Evolutionary conservation across 768 basidiomycete species (phyloP).

Genomic region (Macrocybe gigantea): DNA sequence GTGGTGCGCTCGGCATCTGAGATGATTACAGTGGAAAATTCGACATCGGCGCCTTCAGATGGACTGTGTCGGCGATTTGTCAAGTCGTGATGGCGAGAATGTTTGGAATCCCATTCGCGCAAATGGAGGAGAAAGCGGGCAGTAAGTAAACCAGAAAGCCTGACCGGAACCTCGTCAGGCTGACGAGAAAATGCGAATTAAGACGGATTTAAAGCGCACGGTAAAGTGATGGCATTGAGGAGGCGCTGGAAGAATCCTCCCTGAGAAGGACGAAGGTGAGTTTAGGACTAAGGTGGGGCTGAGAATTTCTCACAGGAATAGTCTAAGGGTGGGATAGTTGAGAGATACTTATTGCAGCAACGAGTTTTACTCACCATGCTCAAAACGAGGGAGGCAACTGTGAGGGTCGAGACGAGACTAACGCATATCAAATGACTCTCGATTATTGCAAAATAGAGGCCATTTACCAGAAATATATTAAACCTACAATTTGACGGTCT

Average conservation of each 20-base stretch:
- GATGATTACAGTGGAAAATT: too few species aligned
- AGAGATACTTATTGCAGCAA: neutral
- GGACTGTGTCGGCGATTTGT: too few species aligned
- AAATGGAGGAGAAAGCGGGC: constrained; percentile 13
- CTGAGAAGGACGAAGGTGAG: constrained; percentile 3
- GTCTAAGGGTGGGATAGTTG: constrained; percentile 4
- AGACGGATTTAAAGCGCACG: constrained; percentile 10
- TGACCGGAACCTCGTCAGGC: neutral
- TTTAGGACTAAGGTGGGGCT: neutral
- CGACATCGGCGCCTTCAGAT: too few species aligned
- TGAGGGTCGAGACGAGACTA: constrained; percentile 18
- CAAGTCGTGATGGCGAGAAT: neutral
- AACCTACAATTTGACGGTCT: constrained; percentile 8
- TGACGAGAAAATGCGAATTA: neutral
- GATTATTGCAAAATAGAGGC: neutral
- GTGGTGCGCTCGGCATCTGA: too few species aligned
- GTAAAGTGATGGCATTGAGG: constrained; percentile 18
- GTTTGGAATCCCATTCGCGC: constrained; percentile 10
- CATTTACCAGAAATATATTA: constrained; percentile 20
- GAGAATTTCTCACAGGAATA: constrained; percentile 11
- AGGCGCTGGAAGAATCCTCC: constrained; percentile 22
- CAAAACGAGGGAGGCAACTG: constrained; percentile 16
- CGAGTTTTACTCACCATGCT: constrained; percentile 14
- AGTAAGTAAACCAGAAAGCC: constrained; percentile 11
- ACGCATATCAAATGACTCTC: neutral